phyloP scores from a whole-genome alignment of 1,284 basidiomycete genomes.

The Sphagnurus paluster region DNA sequence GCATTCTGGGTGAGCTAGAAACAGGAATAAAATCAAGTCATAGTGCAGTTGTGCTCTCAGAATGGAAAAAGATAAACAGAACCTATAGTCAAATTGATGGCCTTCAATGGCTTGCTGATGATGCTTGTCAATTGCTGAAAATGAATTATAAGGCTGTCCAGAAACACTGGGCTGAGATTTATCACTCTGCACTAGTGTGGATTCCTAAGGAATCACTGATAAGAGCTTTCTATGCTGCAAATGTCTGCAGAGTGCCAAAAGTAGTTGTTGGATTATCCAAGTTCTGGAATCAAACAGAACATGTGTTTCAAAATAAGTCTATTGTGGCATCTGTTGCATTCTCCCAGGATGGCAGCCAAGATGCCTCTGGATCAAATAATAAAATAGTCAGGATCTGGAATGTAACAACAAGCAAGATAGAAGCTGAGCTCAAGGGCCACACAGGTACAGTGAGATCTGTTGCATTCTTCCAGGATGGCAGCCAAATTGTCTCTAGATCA shows the following conservation, averaged over 20 bases:
- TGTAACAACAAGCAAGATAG: too few relatives aligned
- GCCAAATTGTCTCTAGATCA: too few relatives aligned
- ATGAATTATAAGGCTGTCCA: not conserved
- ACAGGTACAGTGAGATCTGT: too few relatives aligned
- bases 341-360: too few relatives aligned
- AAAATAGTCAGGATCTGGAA: too few relatives aligned
- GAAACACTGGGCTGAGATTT: not conserved
- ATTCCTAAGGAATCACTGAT: not conserved
- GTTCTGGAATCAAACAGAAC: not conserved
- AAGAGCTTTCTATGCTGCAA: not conserved
- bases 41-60: not conserved
- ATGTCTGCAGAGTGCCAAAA: not conserved
- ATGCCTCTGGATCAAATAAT: too few relatives aligned
- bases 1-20: not conserved
- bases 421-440: too few relatives aligned
- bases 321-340: too few relatives aligned
- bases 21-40: not conserved
- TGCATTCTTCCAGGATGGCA: too few relatives aligned
- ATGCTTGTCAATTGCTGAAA: not conserved
- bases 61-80: not conserved
- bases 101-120: not conserved
- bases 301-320: not conserved
- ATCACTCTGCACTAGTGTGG: too few relatives aligned
- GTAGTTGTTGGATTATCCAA: not conserved
- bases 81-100: not conserved